phyloP scores from a whole-genome alignment of 441 rosid species.

The Erodium moschatum region DNA sequence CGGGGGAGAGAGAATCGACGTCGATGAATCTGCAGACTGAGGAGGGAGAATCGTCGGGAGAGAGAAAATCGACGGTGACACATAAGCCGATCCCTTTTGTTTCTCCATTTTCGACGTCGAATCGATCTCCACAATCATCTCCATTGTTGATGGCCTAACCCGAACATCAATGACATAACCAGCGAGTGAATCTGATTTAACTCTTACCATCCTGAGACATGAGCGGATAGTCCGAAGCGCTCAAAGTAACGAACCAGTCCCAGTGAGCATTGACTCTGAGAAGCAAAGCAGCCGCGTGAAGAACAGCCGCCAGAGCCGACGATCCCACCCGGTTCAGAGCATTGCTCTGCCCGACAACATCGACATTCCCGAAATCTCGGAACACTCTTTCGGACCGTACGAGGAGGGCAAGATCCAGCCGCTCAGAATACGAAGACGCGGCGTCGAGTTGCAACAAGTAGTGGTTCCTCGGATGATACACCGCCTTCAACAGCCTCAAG shows the following conservation, averaged over 20 bases:
- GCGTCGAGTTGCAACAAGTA: slow-evolving; percentile 44
- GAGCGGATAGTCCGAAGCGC: slow-evolving; percentile 41
- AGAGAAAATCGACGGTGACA: too few relatives aligned
- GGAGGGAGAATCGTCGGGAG: too few relatives aligned
- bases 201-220: slow-evolving; percentile 41
- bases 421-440: slow-evolving; percentile 28
- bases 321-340: slow-evolving; percentile 37
- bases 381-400: slow-evolving; percentile 29
- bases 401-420: slow-evolving; percentile 21
- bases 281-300: slow-evolving; percentile 48
- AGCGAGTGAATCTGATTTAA: not conserved
- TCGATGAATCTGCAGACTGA: too few relatives aligned
- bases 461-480: slow-evolving; percentile 53
- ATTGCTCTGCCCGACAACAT: slow-evolving; percentile 37
- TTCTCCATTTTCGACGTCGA: too few relatives aligned
- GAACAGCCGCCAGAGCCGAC: slow-evolving; percentile 39
- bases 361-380: slow-evolving; percentile 34
- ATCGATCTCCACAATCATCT: too few relatives aligned
- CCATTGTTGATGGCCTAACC: too few relatives aligned
- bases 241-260: slow-evolving; percentile 49
- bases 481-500: slow-evolving; percentile 35
- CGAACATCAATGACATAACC: too few relatives aligned
- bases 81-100: too few relatives aligned
- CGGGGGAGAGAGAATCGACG: too few relatives aligned
- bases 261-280: slow-evolving; percentile 34